Evolutionary conservation across 805 yeast genomes (phyloP).

Genomic region (Wickerhamomyces tratensis): DNA sequence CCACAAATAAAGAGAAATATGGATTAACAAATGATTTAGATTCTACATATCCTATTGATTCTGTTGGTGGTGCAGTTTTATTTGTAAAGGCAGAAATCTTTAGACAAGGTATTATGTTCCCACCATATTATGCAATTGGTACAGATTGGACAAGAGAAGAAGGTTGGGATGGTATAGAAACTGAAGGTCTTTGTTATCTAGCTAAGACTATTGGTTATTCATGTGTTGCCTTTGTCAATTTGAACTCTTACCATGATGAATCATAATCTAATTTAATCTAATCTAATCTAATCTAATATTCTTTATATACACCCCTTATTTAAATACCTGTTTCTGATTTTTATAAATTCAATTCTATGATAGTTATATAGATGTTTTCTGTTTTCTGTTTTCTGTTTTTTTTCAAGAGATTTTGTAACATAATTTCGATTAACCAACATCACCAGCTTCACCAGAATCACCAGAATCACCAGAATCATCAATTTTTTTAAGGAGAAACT

Average conservation of each 20-base stretch:
- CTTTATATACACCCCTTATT: too few relatives aligned
- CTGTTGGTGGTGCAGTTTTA: conserved; percentile 45
- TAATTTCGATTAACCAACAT: too few relatives aligned
- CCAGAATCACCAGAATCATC: too few relatives aligned
- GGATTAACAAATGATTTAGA: conserved; percentile 1
- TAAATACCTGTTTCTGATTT: too few relatives aligned
- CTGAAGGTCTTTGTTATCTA: conserved; percentile 36
- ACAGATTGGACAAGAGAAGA: conserved; percentile 31
- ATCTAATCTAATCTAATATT: too few relatives aligned
- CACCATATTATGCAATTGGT: conserved; percentile 31
- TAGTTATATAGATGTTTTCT: too few relatives aligned
- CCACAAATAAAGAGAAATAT: conserved; percentile 4
- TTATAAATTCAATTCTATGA: too few relatives aligned
- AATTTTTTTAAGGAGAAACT: too few relatives aligned
- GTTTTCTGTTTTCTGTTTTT: too few relatives aligned
- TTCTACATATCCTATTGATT: conserved; percentile 21
- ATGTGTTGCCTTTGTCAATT: conserved; percentile 42
- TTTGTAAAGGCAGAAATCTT: conserved; percentile 25
- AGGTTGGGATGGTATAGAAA: conserved; percentile 40
- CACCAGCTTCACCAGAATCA: too few relatives aligned
- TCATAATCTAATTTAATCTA: background rate
- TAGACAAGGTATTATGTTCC: conserved; percentile 31
- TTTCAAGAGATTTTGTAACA: too few relatives aligned
- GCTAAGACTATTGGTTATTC: conserved; percentile 31
- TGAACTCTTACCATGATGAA: conserved; percentile 26